phyloP scores from a whole-genome alignment of 805 yeast species.

The Candida khao-thaluensis region DNA sequence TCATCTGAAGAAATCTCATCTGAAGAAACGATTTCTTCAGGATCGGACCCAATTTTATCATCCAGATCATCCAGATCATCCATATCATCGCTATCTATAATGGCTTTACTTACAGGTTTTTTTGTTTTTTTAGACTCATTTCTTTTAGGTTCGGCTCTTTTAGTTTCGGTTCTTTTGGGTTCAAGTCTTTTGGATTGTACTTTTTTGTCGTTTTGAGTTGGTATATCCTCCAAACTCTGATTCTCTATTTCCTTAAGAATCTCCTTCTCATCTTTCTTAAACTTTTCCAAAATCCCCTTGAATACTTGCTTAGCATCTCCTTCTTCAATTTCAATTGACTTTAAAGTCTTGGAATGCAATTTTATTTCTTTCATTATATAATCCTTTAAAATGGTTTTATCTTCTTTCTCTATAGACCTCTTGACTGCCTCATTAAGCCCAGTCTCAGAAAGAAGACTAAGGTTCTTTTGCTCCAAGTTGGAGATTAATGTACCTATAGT shows the following conservation, averaged over 20 bases:
- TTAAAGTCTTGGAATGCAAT: conserved; percentile 50
- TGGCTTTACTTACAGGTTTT: conserved; percentile 5
- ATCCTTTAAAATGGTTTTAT: conserved; percentile 65
- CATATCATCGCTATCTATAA: conserved; percentile 4
- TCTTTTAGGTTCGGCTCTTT: too few relatives aligned
- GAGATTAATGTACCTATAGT: conserved; percentile 44
- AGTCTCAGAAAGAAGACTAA: conserved; percentile 68
- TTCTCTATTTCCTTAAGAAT: background rate
- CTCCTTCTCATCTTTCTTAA: conserved; percentile 6
- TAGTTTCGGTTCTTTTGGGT: conserved; percentile 1
- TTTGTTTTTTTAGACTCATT: conserved; percentile 2
- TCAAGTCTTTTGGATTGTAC: background rate
- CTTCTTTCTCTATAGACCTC: conserved; percentile 77
- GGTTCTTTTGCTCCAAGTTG: conserved; percentile 57
- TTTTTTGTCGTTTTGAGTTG: too few relatives aligned
- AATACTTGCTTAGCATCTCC: conserved; percentile 35
- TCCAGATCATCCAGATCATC: conserved; percentile 3
- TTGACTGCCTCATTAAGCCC: conserved; percentile 75
- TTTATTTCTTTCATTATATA: conserved; percentile 57
- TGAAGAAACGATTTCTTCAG: background rate
- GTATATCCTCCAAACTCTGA: too few relatives aligned
- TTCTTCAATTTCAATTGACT: conserved; percentile 41
- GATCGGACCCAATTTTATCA: conserved; percentile 3
- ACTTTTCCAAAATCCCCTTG: conserved; percentile 34
- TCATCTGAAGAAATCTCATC: conserved; percentile 3